A percentile compares a stretch with the other conserved stretches of the same genome.
These are phyloP conservation scores for Thamnidium elegans DNA, from an alignment of 192 early-diverging fungal genomes.

Conservation along the genomic window DNA sequence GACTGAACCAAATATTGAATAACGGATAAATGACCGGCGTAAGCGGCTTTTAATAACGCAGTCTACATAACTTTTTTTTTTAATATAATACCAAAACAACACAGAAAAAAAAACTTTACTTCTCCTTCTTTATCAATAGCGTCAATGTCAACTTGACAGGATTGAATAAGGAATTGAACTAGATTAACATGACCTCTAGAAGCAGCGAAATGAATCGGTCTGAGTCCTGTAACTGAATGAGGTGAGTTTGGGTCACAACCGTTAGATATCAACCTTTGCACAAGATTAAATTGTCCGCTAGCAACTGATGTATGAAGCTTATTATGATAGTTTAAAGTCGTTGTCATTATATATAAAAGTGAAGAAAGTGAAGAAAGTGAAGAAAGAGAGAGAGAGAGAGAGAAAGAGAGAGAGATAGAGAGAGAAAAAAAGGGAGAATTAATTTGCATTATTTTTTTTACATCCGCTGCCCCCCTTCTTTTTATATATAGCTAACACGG, in stretches of 20 bases:
- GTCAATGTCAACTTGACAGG: slow-evolving; percentile 55
- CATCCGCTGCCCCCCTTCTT: neutral
- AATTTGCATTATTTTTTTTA: slow-evolving; percentile 1
- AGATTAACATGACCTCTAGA: slow-evolving; percentile 51
- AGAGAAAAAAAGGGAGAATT: neutral
- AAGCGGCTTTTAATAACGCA: slow-evolving; percentile 66
- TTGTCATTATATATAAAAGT: neutral
- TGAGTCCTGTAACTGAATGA: slow-evolving; percentile 38
- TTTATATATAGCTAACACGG: neutral
- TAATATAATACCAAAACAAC: neutral
- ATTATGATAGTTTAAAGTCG: neutral
- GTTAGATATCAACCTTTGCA: neutral
- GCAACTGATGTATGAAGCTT: slow-evolving; percentile 2
- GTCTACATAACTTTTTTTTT: slow-evolving; percentile 42
- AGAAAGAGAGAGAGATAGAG: neutral
- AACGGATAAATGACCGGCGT: slow-evolving; percentile 54
- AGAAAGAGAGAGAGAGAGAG: slow-evolving; percentile 2
- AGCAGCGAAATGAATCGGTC: slow-evolving; percentile 57
- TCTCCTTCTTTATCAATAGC: slow-evolving; percentile 60
- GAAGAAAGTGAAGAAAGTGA: neutral
- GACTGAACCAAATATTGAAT: slow-evolving; percentile 51
- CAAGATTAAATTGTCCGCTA: slow-evolving; percentile 1
- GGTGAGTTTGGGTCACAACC: slow-evolving; percentile 8
- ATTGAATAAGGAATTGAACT: slow-evolving; percentile 50
- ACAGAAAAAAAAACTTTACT: slow-evolving; percentile 31